These are phyloP conservation scores for Sisymbrium altissimum DNA, from an alignment of 345 rosid genomes.

Conservation along the genomic window DNA sequence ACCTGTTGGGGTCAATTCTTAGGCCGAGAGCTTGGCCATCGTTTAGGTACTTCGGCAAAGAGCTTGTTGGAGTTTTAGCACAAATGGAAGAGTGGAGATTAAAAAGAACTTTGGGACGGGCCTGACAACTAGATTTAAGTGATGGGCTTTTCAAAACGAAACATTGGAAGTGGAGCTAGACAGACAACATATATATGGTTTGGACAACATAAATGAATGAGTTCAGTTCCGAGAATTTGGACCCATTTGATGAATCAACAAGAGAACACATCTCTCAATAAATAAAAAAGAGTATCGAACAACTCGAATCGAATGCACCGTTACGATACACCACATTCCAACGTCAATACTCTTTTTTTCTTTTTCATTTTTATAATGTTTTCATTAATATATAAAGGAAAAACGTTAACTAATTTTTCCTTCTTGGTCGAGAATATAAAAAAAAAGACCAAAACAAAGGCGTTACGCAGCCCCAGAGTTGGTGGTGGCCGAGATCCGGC, in stretches of 20 bases:
- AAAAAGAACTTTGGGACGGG: no score
- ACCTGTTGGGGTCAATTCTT: no score
- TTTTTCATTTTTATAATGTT: neutral
- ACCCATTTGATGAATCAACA: no score
- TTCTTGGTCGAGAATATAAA: neutral
- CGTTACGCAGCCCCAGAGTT: neutral
- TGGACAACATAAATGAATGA: no score
- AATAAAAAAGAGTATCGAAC: no score
- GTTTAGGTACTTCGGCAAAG: no score
- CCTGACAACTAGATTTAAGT: neutral
- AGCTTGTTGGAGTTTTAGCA: no score
- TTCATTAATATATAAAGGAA: neutral
- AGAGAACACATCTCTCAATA: no score
- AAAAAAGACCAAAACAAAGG: neutral
- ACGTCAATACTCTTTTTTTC: neutral
- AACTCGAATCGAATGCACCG: conserved; percentile 38
- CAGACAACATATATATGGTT: neutral
- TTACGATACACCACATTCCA: conserved; percentile 6
- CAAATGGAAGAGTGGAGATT: no score
- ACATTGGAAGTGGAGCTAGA: neutral
- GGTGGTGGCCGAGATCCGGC: conserved; percentile 35
- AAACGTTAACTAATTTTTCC: neutral
- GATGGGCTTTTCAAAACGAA: neutral
- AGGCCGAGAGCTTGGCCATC: no score
- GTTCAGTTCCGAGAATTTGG: no score